Evolutionary conservation across 2,329 filamentous ascomycete genomes (phyloP).

Genomic region (Atkinsonella hypoxylon): DNA sequence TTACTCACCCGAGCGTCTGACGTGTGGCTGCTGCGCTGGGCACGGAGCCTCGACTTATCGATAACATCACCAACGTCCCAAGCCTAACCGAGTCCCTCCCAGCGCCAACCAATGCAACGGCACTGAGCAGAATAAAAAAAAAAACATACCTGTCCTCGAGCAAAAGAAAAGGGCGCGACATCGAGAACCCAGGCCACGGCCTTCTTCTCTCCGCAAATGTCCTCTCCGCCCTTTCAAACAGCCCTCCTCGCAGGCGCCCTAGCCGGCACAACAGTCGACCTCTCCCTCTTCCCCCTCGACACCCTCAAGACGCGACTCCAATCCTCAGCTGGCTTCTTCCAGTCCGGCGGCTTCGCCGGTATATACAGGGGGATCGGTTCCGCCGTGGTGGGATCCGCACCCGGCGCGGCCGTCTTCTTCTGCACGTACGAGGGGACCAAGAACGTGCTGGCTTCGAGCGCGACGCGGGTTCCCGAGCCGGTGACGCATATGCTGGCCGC

Average conservation of each 20-base stretch:
- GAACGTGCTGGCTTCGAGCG: slow-evolving; percentile 16
- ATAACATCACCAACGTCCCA: no score
- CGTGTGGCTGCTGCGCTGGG: no score
- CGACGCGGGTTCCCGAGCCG: slow-evolving; percentile 23
- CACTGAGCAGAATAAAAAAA: background rate
- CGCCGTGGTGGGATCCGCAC: slow-evolving; percentile 81
- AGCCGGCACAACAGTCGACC: slow-evolving; percentile 91
- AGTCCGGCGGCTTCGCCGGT: slow-evolving; percentile 76
- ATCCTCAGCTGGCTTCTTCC: slow-evolving; percentile 63
- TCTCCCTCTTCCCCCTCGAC: slow-evolving; percentile 94
- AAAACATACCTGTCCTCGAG: no score
- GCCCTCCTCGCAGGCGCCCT: slow-evolving; percentile 71
- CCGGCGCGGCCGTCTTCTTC: slow-evolving; percentile 94
- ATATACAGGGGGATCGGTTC: slow-evolving; percentile 90
- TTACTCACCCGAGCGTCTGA: no score
- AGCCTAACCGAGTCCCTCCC: no score
- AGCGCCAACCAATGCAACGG: no score
- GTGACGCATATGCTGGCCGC: slow-evolving; percentile 74
- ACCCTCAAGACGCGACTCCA: slow-evolving; percentile 97
- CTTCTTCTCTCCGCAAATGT: background rate
- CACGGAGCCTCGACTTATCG: no score
- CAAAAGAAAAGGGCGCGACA: background rate
- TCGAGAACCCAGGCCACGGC: background rate
- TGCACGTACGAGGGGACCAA: slow-evolving; percentile 80
- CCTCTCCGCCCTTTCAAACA: slow-evolving; percentile 38